A percentile compares a stretch with the other conserved stretches of the same genome.
These are phyloP conservation scores for Wickerhamiella sorbophila DNA, from an alignment of 805 yeast species.

Conservation along the genomic window DNA sequence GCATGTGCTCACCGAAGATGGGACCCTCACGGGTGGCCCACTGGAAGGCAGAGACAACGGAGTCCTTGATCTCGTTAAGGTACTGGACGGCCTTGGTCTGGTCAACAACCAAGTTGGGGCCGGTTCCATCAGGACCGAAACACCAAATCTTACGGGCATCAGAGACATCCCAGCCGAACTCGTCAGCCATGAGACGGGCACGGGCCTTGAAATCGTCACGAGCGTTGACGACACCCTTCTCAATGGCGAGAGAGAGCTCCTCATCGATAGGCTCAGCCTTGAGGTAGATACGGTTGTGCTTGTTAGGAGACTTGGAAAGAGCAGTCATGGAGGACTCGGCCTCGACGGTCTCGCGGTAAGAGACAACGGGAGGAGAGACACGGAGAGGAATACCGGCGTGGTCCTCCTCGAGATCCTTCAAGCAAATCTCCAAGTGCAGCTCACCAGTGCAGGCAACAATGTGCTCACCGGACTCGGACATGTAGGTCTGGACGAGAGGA, in stretches of 20 bases:
- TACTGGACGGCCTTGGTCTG: slow-evolving; percentile 99
- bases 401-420: slow-evolving; percentile 89
- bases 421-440: slow-evolving; percentile 97
- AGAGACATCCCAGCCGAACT: slow-evolving; percentile 98
- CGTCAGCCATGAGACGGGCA: slow-evolving; percentile 98
- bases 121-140: slow-evolving; percentile 99
- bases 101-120: slow-evolving; percentile 97
- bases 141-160: slow-evolving; percentile 99
- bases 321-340: slow-evolving; percentile 91
- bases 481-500: slow-evolving; percentile 87
- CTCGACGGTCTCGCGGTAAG: slow-evolving; percentile 97
- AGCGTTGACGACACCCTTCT: slow-evolving; percentile 80
- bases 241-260: slow-evolving; percentile 86
- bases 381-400: slow-evolving; percentile 99
- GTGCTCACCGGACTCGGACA: slow-evolving; percentile 96
- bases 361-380: slow-evolving; percentile 94
- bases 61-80: slow-evolving; percentile 97
- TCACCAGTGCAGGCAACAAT: slow-evolving; percentile 99
- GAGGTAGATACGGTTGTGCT: slow-evolving; percentile 98
- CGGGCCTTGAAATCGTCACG: slow-evolving; percentile 98
- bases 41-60: slow-evolving; percentile 99
- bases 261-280: slow-evolving; percentile 94
- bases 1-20: slow-evolving; percentile 87
- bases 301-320: slow-evolving; percentile 98
- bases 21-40: slow-evolving; percentile 99